Base-by-base conservation (phyloP, 148 eudicot genomes). In the Rhododendron griersonianum region DNA sequence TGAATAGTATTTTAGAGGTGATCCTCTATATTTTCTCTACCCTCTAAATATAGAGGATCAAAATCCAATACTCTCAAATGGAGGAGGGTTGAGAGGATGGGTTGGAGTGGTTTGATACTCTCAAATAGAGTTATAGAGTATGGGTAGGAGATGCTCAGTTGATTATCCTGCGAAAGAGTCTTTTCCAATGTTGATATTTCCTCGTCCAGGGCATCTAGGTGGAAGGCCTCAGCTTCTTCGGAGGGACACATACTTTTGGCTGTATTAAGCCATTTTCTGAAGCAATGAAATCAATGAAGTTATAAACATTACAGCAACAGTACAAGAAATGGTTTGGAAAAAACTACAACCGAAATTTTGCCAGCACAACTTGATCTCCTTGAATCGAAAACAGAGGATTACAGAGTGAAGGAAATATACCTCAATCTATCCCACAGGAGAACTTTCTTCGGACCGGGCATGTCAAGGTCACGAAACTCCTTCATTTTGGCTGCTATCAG, bases 401-500 rank as follows among this genome's bases (percentile, higher is more conserved):
- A 33, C 11, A 48, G 37, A 81, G 78, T 33, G 48, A 82, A 82
- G 67, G 74, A 75, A 23, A 33, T 77, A 79, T 95, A 94, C 98
- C 95, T 90, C 90, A 95, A 85, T 87, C 98, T 92, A 59, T 91
- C 92, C 99, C 98, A 96, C 67, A 96, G 88, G 37, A 88, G 86
- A 80, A 90, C 87, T 77, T 78, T 86, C 91, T 91, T 94, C 25
- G 95, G 81, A 81, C 99, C 99, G 81, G 99, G 99, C 98, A 96
- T 94, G 80, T 92, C 91, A 85, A 96, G 93, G 65, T 89, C 87
- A 89, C 95, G 96, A 85, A 95, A 95, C 89, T 96, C 99, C 91
- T 86, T 95, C 93, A 95, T 81, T 89, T 96, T 96, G 84, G 95
- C 84, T 61, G 99, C 99, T 89, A 96, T 94, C 41, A 93, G 91